Conservation (phyloP, 176 grass and related monocot species). For the Stipa capillata region DNA sequence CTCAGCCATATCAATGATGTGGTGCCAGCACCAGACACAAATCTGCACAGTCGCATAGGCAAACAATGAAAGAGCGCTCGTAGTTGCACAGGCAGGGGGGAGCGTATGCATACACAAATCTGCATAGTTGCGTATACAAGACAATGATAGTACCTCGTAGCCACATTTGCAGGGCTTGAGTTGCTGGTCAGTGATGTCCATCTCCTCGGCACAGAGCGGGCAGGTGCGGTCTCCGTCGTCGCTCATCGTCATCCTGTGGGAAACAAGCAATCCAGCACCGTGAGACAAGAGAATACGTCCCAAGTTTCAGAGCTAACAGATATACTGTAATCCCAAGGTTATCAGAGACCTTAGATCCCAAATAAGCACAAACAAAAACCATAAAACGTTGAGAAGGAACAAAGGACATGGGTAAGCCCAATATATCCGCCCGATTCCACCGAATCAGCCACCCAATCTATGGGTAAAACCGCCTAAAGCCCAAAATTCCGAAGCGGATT, state of each 20-base stretch:
- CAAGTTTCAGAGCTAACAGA: not conserved
- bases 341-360: conserved; percentile 5
- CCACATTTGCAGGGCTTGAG: conserved; percentile 97
- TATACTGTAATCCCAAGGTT: not conserved
- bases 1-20: conserved; percentile 94
- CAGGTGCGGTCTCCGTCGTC: conserved; percentile 92
- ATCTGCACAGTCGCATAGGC: conserved; percentile 35
- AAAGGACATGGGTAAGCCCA: not conserved
- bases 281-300: not conserved
- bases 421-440: not conserved
- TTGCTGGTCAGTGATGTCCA: conserved; percentile 98
- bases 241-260: conserved; percentile 72
- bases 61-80: not conserved
- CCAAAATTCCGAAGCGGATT: not conserved
- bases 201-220: conserved; percentile 95
- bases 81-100: not conserved
- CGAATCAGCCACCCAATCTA: not conserved
- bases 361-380: not conserved
- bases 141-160: conserved; percentile 54
- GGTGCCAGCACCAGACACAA: conserved; percentile 99
- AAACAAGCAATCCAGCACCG: not conserved
- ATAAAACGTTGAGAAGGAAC: not conserved
- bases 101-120: too few species aligned
- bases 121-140: too few species aligned
- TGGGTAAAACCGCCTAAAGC: not conserved